These are phyloP conservation scores for Geopyxis carbonaria DNA, from an alignment of 495 filamentous ascomycete species.

Conservation along the genomic window DNA sequence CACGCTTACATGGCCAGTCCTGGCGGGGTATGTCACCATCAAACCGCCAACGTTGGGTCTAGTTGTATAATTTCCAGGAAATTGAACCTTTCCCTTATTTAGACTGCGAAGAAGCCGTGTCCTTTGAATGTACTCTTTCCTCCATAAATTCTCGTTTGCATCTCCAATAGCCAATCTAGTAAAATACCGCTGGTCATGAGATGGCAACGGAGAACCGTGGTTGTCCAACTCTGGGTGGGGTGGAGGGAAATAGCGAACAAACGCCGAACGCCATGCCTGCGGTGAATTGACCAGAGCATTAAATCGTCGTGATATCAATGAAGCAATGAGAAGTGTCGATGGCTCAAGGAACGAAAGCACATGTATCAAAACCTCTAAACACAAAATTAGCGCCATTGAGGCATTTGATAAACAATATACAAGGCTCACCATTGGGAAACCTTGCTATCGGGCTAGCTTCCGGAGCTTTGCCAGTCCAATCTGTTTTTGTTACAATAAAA, in stretches of 20 bases:
- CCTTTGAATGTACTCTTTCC: constrained; percentile 25
- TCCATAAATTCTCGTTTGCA: constrained; percentile 15
- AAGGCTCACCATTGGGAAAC: constrained; percentile 20
- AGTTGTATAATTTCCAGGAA: constrained; percentile 1
- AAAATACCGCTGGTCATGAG: constrained; percentile 23
- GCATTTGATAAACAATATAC: neutral
- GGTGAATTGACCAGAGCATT: constrained; percentile 19
- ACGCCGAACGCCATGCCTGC: constrained; percentile 22
- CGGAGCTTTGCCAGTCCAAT: constrained; percentile 15
- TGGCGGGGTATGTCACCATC: constrained; percentile 19
- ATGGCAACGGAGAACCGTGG: constrained; percentile 10
- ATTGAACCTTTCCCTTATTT: constrained; percentile 12
- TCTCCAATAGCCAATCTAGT: constrained; percentile 13
- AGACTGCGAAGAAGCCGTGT: constrained; percentile 19
- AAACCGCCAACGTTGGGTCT: constrained; percentile 11
- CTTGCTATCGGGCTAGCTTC: constrained; percentile 20
- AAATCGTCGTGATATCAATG: constrained; percentile 21
- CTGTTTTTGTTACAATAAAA: constrained; percentile 21
- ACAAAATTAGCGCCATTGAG: neutral
- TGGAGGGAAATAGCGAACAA: constrained; percentile 23
- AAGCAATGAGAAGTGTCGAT: constrained; percentile 10
- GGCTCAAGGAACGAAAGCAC: constrained; percentile 23
- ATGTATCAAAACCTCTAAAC: constrained; percentile 20
- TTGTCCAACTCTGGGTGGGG: constrained; percentile 2
- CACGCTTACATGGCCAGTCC: constrained; percentile 15